Evolutionary conservation across 345 rosid genomes (phyloP).

Genomic region (Moricandia arvensis): DNA sequence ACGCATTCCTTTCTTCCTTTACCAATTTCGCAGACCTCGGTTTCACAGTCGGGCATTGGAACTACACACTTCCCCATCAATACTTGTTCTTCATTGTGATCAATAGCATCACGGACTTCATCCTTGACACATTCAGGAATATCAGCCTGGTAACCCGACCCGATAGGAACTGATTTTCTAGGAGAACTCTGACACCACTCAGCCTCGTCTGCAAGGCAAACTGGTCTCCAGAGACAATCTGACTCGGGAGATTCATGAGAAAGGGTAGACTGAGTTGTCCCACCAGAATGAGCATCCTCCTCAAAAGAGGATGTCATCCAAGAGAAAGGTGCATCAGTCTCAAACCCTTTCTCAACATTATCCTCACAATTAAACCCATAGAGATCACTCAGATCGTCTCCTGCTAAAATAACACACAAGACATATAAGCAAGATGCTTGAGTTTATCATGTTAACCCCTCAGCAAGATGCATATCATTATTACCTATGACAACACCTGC

Average conservation of each 20-base stretch:
- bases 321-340: constrained; percentile 32
- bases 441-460: constrained; percentile 8
- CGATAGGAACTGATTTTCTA: constrained; percentile 49
- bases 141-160: constrained; percentile 56
- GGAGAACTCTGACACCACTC: constrained; percentile 38
- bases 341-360: constrained; percentile 33
- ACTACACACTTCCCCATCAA: constrained; percentile 53
- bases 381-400: constrained; percentile 32
- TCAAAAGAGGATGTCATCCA: constrained; percentile 33
- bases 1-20: constrained; percentile 49
- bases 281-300: no score
- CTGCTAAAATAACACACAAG: constrained; percentile 35
- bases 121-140: constrained; percentile 48
- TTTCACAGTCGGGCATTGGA: constrained; percentile 44
- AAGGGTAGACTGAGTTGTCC: constrained; percentile 37
- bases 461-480: constrained; percentile 20
- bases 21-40: constrained; percentile 32
- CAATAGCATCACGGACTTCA: constrained; percentile 10
- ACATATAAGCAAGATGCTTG: constrained; percentile 23
- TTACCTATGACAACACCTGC: constrained; percentile 38
- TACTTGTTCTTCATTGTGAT: constrained; percentile 18
- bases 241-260: constrained; percentile 43
- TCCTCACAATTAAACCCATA: constrained; percentile 28
- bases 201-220: constrained; percentile 33
- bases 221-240: no score